Base-by-base conservation (phyloP, 768 basidiomycete genomes). In the Exidia glandulosa region DNA sequence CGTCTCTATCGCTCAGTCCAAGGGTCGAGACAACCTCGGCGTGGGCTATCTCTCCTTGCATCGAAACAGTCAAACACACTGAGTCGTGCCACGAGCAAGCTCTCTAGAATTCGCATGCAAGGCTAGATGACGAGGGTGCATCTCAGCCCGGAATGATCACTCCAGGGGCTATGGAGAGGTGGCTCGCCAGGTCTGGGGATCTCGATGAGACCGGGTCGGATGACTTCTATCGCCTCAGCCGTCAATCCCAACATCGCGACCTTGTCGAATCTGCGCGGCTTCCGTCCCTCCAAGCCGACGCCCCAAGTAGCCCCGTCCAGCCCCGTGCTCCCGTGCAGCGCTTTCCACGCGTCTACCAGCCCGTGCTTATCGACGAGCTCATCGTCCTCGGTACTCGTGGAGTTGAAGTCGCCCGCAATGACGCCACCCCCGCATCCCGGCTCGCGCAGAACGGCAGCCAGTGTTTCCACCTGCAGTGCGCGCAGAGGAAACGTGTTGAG, bases 351-450 rank as follows among this genome's bases (percentile, higher is more conserved):
- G 68, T 78, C 77, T 2, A 76, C 66, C 66, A 78, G 72, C 23
- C 58, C 66, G 68, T 75, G 63, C 60, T 73, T 64, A 59, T 72
- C 70, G 63, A 77, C 58, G 58, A 77, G 72, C 48, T 2, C 58
- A 58, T 73, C 50, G 65, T 78, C 76, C 56, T 69, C 66, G 55
- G 72, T 69, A 64, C 60, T 60, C 66, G 76, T 72, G 32, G 77
- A 73, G 64, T 77, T 76, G 72, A 77, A 77, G 70, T 78, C 76
- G n/a, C 77, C 76, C 19, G 75, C 77, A 47, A 78, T 74, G 57
- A 78, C n/a, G 2, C 77, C 75, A 31, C 75, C 71, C 56, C 68
- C 47, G 68, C 75, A 75, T 66, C 75, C 69, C 3, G 68, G 66
- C 71, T 77, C 76, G 66, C 70, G 74, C 58, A 77, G 72, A 66